Evolutionary conservation across 129 eudicot genomes (phyloP), one percentile per base, ranked within the genome.

Genomic region (Artemisia annua): DNA sequence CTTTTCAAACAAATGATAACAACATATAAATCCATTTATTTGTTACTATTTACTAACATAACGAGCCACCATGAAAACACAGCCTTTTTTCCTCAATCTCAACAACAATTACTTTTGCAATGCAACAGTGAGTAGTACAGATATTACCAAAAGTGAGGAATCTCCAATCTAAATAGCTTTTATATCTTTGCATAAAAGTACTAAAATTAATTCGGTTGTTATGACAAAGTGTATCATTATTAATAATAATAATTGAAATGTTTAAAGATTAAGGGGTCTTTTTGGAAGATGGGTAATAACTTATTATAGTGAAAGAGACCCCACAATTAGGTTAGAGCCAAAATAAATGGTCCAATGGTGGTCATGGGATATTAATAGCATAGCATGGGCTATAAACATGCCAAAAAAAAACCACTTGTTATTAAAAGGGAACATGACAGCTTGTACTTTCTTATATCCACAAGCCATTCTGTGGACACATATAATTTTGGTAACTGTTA

Each of bases 311-410:
- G 30, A 19, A 64, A 48, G 62, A 28, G 77, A 51, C 78, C 82
- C 82, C 78, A 71, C 82, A 43, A 28, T 22, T 78, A 62, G 70
- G 66, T 39, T 70, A 64, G 70, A 67, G 55, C 61, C 32, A 57
- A 71, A 70, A 46, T 55, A 78, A 78, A 55, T 54, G 78, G 73
- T 48, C 82, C 73, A 55, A 24, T 71, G 32, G 73, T 50, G 44
- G 44, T 30, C 26, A 78, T 71, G 69, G 2, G 20, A 66, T 63
- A 61, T 63, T 8, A 53, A 12, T 70, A 48, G 72, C 49, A 78
- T 71, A 48, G 72, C 49, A 78, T 71, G 82, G 78, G 82, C 78
- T 48, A 55, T 64, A 78, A 30, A 71, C 77, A 71, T 78, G 82
- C 82, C 61, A 55, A 71, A 71, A 74, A 52, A 30, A 52, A 72